Evolutionary conservation across 139 green algal genomes (phyloP), one percentile per base, ranked within the genome.

Genomic region (Chlorella sp.): DNA sequence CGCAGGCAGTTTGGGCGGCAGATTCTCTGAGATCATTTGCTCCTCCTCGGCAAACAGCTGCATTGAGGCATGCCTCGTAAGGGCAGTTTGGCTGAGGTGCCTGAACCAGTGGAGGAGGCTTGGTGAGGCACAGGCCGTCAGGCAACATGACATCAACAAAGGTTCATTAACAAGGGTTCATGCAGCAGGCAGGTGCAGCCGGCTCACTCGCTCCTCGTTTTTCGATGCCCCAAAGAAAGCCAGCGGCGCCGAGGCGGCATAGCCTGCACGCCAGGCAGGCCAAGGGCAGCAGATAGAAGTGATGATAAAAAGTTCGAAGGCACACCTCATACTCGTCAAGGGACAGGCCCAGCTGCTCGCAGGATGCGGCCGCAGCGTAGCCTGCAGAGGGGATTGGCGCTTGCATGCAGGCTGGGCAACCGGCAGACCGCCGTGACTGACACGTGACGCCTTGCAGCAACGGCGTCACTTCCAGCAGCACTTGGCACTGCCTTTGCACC

Each of bases 301-400:
- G 7, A 82, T 34, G n/a, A 1, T 26, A 9, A 24, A 36, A 38
- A 70, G 76, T 34, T 32, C 24, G 38, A 28, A 32, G 20, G 60
- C 84, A 60, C 51, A 88, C 84, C 84, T 88, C 84, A 62, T 80
- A 88, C 72, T 88, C 84, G 48, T 88, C 84, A 11, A 60, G 62
- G 4, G 84, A 88, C 28, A 88, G 70, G 24, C 84, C 84, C 67
- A 88, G 84, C 73, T 88, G 84, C 22, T 65, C 51, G 44, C 75
- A 65, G 30, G 64, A 56, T 26, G 46, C 84, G 28, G 36, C 56
- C 26, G 56, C 43, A 9, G 73, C n/a, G 22, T 70, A 80, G 40
- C 84, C 84, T 88, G 84, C 65, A 14, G 24, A 24, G 40, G n/a
- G 30, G 38, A 24, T 24, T n/a, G n/a, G n/a, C n/a, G n/a, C n/a